phyloP scores from a whole-genome alignment of 1,284 basidiomycete species.

The Rhodotorula sp. region DNA sequence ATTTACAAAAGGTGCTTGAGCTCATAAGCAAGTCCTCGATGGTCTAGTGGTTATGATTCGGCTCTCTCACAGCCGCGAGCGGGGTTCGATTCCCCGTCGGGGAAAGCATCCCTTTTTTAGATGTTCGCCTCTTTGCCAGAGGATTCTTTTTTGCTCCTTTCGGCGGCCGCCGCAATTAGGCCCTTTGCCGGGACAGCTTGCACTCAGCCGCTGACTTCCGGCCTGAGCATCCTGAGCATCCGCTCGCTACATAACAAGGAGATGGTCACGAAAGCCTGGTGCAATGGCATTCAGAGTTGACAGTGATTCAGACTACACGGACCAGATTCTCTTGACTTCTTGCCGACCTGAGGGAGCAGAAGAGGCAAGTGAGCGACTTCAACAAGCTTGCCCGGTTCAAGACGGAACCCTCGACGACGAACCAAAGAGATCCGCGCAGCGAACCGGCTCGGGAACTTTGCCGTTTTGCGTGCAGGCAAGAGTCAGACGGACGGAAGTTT shows the following conservation, averaged over 20 bases:
- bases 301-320: neutral
- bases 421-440: conserved; percentile 45
- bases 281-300: neutral
- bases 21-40: conserved; percentile 26
- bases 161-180: no score
- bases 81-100: conserved; percentile 38
- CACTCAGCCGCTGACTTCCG: neutral
- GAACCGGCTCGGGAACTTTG: conserved; percentile 45
- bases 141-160: no score
- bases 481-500: conserved; percentile 38
- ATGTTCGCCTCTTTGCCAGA: neutral
- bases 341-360: neutral
- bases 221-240: neutral
- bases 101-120: conserved; percentile 12
- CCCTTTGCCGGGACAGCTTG: no score
- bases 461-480: conserved; percentile 37
- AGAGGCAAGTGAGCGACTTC: neutral
- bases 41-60: conserved; percentile 38
- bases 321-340: neutral
- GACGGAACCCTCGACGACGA: neutral
- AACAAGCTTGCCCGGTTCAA: neutral
- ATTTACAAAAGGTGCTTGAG: no score
- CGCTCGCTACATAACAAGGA: neutral
- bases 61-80: conserved; percentile 37
- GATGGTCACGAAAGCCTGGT: neutral